Conservation (phyloP, 202 grass and related monocot genomes). For the Panicum hallii region DNA sequence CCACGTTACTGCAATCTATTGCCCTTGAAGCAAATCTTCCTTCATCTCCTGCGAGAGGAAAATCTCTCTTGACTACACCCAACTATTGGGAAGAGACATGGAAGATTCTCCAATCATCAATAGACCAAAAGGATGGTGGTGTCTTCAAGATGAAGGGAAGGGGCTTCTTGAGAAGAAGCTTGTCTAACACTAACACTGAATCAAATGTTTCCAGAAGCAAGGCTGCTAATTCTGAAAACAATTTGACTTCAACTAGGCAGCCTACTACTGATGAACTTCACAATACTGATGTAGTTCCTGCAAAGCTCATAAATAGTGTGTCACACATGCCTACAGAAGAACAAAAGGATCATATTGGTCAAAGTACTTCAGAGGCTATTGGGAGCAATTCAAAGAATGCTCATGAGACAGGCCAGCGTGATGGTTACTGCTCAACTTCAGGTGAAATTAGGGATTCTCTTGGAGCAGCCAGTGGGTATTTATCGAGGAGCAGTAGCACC, state of each 20-base stretch:
- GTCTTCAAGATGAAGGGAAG: constrained; percentile 54
- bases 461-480: constrained; percentile 44
- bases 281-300: constrained; percentile 29
- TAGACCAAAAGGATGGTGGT: constrained; percentile 39
- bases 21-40: constrained; percentile 78
- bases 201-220: constrained; percentile 44
- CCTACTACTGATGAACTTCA: constrained; percentile 46
- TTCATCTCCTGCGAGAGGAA: constrained; percentile 54
- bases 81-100: constrained; percentile 98
- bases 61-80: constrained; percentile 51
- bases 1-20: constrained; percentile 73
- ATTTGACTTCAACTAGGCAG: constrained; percentile 40
- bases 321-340: constrained; percentile 23
- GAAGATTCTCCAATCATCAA: constrained; percentile 74
- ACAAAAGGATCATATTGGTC: constrained; percentile 28
- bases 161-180: constrained; percentile 48
- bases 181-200: constrained; percentile 39
- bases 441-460: constrained; percentile 44
- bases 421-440: constrained; percentile 36
- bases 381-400: constrained; percentile 43
- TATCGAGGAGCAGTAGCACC: constrained; percentile 48
- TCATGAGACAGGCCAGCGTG: constrained; percentile 16
- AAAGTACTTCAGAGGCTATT: constrained; percentile 30
- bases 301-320: constrained; percentile 23
- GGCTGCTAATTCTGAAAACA: constrained; percentile 46